These are phyloP conservation scores for Botrytis elliptica DNA, from an alignment of 2,329 filamentous ascomycete species.

Conservation along the genomic window DNA sequence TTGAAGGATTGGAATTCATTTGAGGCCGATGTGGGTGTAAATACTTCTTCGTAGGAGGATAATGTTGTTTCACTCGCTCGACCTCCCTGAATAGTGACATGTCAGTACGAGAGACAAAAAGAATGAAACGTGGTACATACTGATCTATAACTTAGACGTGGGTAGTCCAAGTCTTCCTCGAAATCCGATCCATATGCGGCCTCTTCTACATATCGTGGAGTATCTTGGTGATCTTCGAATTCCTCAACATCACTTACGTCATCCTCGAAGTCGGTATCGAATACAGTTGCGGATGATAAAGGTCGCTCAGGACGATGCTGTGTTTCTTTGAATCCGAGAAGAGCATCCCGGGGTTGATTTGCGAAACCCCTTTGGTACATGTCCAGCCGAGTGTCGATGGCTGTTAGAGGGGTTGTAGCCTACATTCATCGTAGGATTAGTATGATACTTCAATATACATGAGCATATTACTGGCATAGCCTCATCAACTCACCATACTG, in stretches of 20 bases:
- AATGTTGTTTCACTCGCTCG: constrained; percentile 80
- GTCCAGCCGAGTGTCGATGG: constrained; percentile 37
- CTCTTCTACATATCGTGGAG: constrained; percentile 17
- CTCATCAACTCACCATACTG: constrained; percentile 18
- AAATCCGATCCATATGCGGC: constrained; percentile 18
- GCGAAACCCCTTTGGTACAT: constrained; percentile 47
- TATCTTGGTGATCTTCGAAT: constrained; percentile 11
- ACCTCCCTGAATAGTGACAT: constrained; percentile 51
- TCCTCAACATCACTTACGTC: constrained; percentile 49
- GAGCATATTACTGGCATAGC: neutral
- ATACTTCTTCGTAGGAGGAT: constrained; percentile 80
- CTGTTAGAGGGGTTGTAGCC: constrained; percentile 34
- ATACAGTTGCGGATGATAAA: constrained; percentile 70
- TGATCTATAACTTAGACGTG: constrained; percentile 67
- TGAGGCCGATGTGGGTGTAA: constrained; percentile 67
- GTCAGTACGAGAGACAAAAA: constrained; percentile 26
- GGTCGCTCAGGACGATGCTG: constrained; percentile 46
- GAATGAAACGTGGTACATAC: constrained; percentile 49
- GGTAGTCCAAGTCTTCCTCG: constrained; percentile 54
- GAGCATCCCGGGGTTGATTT: constrained; percentile 51
- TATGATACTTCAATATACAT: constrained; percentile 15
- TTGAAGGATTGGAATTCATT: constrained; percentile 60
- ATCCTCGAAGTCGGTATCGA: constrained; percentile 74
- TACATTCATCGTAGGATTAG: constrained; percentile 28
- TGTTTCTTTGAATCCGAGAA: constrained; percentile 58